Evolutionary conservation across 2,329 filamentous ascomycete species (phyloP).

Genomic region (Trichoderma guizhouense): DNA sequence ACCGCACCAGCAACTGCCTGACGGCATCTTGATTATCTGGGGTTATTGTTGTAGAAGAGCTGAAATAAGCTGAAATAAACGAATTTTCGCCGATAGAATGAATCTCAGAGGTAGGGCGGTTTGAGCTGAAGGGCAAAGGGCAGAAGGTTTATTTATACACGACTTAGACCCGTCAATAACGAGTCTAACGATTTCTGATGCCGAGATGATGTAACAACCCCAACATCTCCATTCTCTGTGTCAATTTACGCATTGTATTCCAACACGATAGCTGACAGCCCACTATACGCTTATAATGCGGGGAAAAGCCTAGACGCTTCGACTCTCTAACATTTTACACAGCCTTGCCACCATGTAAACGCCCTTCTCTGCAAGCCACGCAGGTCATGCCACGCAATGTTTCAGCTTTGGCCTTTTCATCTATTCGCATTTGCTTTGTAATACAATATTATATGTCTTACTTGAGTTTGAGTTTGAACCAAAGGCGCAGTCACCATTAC

Average conservation of each 20-base stretch:
- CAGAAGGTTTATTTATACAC: not conserved
- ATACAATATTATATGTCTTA: not conserved
- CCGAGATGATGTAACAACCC: slow-evolving; percentile 3
- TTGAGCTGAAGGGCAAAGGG: not conserved
- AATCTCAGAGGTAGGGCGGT: not conserved
- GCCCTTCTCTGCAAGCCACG: not conserved
- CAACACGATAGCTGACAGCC: not conserved
- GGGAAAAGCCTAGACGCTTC: not conserved
- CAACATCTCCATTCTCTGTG: not conserved
- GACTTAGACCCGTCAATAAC: not conserved
- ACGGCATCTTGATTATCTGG: not conserved
- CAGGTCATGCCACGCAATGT: not conserved
- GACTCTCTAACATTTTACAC: not conserved
- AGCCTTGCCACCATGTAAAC: not conserved
- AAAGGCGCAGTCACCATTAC: not conserved
- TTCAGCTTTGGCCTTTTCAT: not conserved
- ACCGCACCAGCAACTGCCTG: slow-evolving; percentile 15
- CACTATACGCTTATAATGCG: not conserved
- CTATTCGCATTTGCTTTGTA: not conserved
- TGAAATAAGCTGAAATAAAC: not conserved
- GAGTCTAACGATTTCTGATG: not conserved
- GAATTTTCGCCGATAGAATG: not conserved
- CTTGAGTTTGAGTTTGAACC: not conserved
- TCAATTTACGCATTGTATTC: not conserved
- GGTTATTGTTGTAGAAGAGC: not conserved